These are phyloP conservation scores for Cordyceps militaris DNA, from an alignment of 2,329 filamentous ascomycete genomes.

Conservation along the genomic window DNA sequence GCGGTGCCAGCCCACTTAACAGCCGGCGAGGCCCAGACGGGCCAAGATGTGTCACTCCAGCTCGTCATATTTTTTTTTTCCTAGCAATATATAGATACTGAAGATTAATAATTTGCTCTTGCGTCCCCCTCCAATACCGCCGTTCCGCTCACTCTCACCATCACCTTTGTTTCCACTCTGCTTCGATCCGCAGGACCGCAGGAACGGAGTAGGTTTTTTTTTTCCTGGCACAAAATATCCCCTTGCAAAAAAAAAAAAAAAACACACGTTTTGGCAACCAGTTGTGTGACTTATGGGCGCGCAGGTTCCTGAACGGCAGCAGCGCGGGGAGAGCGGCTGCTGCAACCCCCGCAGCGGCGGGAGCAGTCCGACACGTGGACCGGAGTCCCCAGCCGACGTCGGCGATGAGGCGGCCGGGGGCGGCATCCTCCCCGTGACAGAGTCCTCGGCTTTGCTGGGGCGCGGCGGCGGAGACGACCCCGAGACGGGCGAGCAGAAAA, in stretches of 20 bases:
- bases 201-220: too few species aligned
- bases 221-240: too few species aligned
- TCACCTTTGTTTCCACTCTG: too few species aligned
- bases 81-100: not conserved
- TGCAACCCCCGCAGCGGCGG: not conserved
- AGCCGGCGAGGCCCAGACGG: not conserved
- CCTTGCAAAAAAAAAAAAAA: too few species aligned
- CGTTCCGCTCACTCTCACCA: too few species aligned
- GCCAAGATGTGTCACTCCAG: not conserved
- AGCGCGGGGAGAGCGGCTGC: not conserved
- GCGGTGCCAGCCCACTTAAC: not conserved
- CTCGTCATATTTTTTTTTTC: not conserved
- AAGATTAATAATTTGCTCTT: not conserved
- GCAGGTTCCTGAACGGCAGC: not conserved
- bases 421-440: not conserved
- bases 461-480: not conserved
- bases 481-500: slow-evolving; percentile 2
- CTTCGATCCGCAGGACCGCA: too few species aligned
- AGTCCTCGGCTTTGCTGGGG: not conserved
- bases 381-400: not conserved
- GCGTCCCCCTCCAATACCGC: not conserved
- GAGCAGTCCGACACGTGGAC: not conserved
- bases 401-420: not conserved
- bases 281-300: not conserved
- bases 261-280: too few species aligned